Conservation (phyloP, 768 basidiomycete genomes). For the Boletus speciosus region DNA sequence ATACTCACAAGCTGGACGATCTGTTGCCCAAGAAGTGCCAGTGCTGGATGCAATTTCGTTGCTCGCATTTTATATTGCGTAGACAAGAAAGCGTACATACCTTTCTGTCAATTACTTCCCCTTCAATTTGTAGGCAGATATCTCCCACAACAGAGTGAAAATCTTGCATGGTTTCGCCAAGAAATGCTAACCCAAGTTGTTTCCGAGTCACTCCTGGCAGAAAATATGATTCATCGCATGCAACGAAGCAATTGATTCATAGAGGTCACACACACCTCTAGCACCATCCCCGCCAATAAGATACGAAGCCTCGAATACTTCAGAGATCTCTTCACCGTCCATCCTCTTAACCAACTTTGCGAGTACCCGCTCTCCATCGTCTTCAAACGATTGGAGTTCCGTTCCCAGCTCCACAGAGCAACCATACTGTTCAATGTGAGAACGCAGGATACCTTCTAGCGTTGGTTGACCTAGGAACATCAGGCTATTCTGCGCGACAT, state of each 20-base stretch:
- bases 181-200: constrained; percentile 39
- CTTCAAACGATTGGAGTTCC: constrained; percentile 41
- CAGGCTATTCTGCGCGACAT: constrained; percentile 6
- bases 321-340: constrained; percentile 22
- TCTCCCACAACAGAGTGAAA: constrained; percentile 34
- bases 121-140: constrained; percentile 30
- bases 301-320: constrained; percentile 29
- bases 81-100: constrained; percentile 10
- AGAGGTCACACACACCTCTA: constrained; percentile 13
- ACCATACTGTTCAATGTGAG: constrained; percentile 17
- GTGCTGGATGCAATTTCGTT: constrained; percentile 8
- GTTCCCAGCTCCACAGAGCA: constrained; percentile 41
- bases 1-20: constrained; percentile 2
- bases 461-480: constrained; percentile 23
- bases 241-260: neutral
- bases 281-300: constrained; percentile 45
- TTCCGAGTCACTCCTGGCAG: constrained; percentile 36
- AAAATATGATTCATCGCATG: neutral
- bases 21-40: constrained; percentile 22
- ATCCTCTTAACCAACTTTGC: constrained; percentile 32
- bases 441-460: constrained; percentile 28
- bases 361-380: constrained; percentile 34
- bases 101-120: constrained; percentile 21
- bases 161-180: constrained; percentile 36
- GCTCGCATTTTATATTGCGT: neutral